A percentile compares a stretch with the other conserved stretches of the same genome.
Evolutionary conservation across 2,329 filamentous ascomycete genomes (phyloP).

Genomic region (Dothistroma pini): DNA sequence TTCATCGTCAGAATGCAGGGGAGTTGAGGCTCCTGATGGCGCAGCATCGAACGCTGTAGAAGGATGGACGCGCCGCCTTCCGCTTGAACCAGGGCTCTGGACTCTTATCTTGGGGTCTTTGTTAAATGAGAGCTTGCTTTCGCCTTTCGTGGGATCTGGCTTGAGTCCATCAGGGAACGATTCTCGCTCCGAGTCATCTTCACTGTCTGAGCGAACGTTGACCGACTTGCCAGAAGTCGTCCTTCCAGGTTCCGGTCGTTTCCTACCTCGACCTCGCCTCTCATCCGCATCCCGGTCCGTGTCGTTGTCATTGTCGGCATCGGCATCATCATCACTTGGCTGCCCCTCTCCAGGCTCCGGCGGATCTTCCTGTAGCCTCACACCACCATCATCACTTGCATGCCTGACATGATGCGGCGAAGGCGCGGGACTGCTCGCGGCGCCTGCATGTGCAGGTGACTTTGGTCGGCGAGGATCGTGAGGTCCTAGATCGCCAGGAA

Average conservation of each 20-base stretch:
- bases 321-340: conserved; percentile 32
- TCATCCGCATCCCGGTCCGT: conserved; percentile 28
- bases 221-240: conserved; percentile 34
- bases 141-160: conserved; percentile 35
- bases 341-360: conserved; percentile 22
- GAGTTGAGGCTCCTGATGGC: conserved; percentile 55
- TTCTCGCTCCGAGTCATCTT: conserved; percentile 30
- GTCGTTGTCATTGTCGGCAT: conserved; percentile 35
- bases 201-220: conserved; percentile 30
- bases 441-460: conserved; percentile 21
- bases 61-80: conserved; percentile 58
- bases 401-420: conserved; percentile 23
- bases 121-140: conserved; percentile 30
- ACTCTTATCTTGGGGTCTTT: conserved; percentile 30
- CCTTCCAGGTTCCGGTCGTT: conserved; percentile 33
- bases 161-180: conserved; percentile 23
- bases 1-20: conserved; percentile 76
- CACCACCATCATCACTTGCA: conserved; percentile 25
- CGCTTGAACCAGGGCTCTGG: conserved; percentile 26
- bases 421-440: conserved; percentile 28
- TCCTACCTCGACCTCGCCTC: conserved; percentile 32
- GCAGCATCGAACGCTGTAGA: conserved; percentile 77
- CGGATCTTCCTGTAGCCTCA: conserved; percentile 29
- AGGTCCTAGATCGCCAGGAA: conserved; percentile 34
- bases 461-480: conserved; percentile 30